Evolutionary conservation across 202 grass and related monocot genomes (phyloP).

Genomic region (Bolboschoenoplectus hybrid): DNA sequence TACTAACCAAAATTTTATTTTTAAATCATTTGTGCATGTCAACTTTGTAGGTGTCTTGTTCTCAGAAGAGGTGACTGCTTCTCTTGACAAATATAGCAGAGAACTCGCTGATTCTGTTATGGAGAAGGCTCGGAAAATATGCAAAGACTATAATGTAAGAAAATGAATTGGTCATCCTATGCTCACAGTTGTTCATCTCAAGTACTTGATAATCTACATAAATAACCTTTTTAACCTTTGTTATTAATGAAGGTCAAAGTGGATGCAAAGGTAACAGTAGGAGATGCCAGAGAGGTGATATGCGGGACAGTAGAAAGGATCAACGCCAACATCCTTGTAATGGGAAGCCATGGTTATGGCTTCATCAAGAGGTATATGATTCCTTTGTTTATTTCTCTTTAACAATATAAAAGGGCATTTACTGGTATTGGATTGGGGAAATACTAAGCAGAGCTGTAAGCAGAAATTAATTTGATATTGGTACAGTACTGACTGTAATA

Average conservation of each 20-base stretch:
- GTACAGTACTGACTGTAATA: neutral
- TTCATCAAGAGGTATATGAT: constrained; percentile 69
- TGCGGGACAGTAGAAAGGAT: constrained; percentile 59
- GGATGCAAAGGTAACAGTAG: constrained; percentile 54
- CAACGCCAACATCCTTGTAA: constrained; percentile 59
- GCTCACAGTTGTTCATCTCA: neutral
- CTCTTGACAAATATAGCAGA: constrained; percentile 62
- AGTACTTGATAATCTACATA: neutral
- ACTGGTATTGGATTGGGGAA: neutral
- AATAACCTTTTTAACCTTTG: neutral
- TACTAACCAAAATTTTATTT: neutral
- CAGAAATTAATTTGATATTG: neutral
- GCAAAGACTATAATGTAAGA: constrained; percentile 54
- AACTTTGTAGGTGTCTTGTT: constrained; percentile 56
- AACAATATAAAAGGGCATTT: neutral
- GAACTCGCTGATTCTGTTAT: constrained; percentile 64
- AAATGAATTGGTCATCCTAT: neutral
- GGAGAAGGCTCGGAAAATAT: constrained; percentile 59
- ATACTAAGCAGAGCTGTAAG: neutral
- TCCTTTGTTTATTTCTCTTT: neutral
- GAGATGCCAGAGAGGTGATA: constrained; percentile 67
- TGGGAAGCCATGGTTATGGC: constrained; percentile 80
- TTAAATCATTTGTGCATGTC: neutral
- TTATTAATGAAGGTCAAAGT: constrained; percentile 47
- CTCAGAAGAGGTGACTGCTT: constrained; percentile 52